phyloP scores from a whole-genome alignment of 345 rosid genomes.

The Eucalyptus shirleyi region DNA sequence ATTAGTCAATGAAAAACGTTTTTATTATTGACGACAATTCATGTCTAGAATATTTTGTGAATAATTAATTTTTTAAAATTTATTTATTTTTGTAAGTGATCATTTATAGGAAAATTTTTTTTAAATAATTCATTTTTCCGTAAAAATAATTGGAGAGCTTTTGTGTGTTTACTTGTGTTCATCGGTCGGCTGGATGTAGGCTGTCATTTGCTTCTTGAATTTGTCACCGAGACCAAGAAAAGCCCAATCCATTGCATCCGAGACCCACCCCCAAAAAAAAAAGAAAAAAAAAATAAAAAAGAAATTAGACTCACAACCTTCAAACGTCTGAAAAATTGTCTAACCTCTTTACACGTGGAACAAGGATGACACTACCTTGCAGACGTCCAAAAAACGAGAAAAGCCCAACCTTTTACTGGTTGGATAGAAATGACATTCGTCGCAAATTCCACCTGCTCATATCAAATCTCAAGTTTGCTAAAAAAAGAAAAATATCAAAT shows the following conservation, averaged over 20 bases:
- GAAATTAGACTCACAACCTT: not conserved
- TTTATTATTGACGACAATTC: too few relatives aligned
- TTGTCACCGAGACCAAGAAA: not conserved
- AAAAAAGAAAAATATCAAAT: too few relatives aligned
- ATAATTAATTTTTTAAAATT: too few relatives aligned
- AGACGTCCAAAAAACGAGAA: not conserved
- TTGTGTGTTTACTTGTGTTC: not conserved
- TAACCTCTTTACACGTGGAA: too few relatives aligned
- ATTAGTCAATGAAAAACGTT: too few relatives aligned
- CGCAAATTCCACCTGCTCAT: not conserved
- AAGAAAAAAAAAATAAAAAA: fast-evolving
- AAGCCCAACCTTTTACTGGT: not conserved
- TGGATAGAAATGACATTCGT: not conserved
- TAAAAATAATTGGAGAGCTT: not conserved
- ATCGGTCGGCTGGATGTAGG: not conserved
- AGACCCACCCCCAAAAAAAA: not conserved
- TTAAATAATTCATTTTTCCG: too few relatives aligned
- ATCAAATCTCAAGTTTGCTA: too few relatives aligned
- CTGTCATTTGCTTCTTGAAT: not conserved
- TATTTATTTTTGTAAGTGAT: not conserved
- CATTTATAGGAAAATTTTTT: fast-evolving
- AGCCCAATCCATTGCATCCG: not conserved
- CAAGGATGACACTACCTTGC: not conserved
- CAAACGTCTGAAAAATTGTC: too few relatives aligned
- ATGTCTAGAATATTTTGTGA: too few relatives aligned